Evolutionary conservation across 2,329 filamentous ascomycete genomes (phyloP).

Genomic region (Phyllosticta citriasiana): DNA sequence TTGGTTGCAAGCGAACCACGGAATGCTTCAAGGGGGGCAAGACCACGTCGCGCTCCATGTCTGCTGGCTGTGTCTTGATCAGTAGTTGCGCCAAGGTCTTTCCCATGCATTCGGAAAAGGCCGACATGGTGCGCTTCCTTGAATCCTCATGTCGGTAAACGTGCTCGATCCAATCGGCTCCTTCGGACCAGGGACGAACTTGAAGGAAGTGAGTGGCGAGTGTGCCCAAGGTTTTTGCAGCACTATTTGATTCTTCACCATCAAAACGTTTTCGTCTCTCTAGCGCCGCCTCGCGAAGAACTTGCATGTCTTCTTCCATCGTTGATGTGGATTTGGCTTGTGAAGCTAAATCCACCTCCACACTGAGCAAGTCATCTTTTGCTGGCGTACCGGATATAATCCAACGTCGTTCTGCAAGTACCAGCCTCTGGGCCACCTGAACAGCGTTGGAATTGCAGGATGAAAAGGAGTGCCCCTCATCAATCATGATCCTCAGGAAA

Average conservation of each 20-base stretch:
- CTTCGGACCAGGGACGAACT: constrained; percentile 68
- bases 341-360: constrained; percentile 49
- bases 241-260: constrained; percentile 28
- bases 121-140: constrained; percentile 46
- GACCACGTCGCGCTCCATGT: constrained; percentile 53
- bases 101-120: constrained; percentile 48
- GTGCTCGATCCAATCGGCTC: constrained; percentile 63
- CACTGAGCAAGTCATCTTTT: constrained; percentile 62
- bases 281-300: constrained; percentile 23
- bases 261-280: constrained; percentile 32
- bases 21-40: constrained; percentile 66
- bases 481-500: constrained; percentile 82
- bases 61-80: constrained; percentile 65
- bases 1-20: constrained; percentile 65
- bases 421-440: constrained; percentile 42
- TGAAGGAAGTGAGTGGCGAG: constrained; percentile 62
- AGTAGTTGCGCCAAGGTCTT: constrained; percentile 69
- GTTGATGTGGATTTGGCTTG: constrained; percentile 18
- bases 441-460: constrained; percentile 53
- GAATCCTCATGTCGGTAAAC: constrained; percentile 44
- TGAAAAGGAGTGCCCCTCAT: constrained; percentile 82
- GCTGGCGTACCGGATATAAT: constrained; percentile 86
- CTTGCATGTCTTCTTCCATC: constrained; percentile 17
- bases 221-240: constrained; percentile 52
- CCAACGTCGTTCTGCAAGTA: constrained; percentile 64